These are phyloP conservation scores for Picochlorum sp. DNA, from an alignment of 139 green algal genomes.

Conservation along the genomic window DNA sequence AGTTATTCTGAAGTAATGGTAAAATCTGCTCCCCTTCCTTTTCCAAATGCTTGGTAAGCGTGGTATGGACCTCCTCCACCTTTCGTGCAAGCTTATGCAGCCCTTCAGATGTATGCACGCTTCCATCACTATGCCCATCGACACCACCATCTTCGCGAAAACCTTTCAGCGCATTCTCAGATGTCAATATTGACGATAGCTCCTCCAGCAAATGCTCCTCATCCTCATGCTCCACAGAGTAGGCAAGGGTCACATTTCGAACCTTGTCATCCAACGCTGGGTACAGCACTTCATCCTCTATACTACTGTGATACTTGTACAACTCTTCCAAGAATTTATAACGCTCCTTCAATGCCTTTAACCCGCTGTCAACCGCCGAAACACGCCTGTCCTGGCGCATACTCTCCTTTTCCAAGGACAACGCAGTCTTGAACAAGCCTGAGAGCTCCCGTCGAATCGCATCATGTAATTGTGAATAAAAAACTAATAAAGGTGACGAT, in stretches of 20 bases:
- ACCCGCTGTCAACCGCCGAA: conserved; percentile 1
- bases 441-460: conserved; percentile 67
- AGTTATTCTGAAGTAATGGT: conserved; percentile 84
- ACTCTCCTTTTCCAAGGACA: conserved; percentile 31
- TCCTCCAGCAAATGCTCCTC: conserved; percentile 87
- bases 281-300: conserved; percentile 91
- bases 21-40: conserved; percentile 97
- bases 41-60: conserved; percentile 81
- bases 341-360: conserved; percentile 33
- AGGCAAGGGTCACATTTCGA: conserved; percentile 79
- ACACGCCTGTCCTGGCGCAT: background rate
- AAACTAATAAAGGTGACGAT: conserved; percentile 55
- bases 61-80: conserved; percentile 61
- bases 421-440: conserved; percentile 33
- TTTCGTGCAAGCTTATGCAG: conserved; percentile 47
- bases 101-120: background rate
- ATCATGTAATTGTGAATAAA: conserved; percentile 81
- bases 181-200: conserved; percentile 45
- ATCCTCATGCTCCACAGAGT: conserved; percentile 83
- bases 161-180: background rate
- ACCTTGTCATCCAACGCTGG: conserved; percentile 80
- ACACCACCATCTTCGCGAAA: background rate
- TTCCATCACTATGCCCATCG: background rate
- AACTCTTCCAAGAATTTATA: conserved; percentile 78
- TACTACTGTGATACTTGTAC: conserved; percentile 84